Base-by-base conservation (phyloP, 768 basidiomycete species). In the Psilocybe azurescens region DNA sequence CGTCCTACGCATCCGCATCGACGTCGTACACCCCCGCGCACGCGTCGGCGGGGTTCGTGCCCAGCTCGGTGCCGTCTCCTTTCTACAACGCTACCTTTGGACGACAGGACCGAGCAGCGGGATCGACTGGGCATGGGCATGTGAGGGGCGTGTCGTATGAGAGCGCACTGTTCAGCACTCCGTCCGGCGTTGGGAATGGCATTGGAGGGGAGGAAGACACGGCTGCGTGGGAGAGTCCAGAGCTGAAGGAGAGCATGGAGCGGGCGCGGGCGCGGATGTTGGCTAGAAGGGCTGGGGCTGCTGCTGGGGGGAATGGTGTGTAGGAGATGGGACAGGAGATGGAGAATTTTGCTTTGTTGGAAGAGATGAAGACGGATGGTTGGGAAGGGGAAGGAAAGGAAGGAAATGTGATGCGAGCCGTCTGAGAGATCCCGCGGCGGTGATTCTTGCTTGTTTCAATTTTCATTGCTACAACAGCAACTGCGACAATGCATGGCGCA, bases 201-300 rank as follows among this genome's bases (percentile, higher is more conserved):
- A 32, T 54, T 56, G 55, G 54, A 10, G 70, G 72, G 29, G 71
- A 62, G 59, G 89, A 88, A 65, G 85, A 86, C 53, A 76, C 80
- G 48, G 68, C 66, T 32, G 64, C 77, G 8, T 89, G 85, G 82
- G 78, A 85, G 72, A 91, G 88, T 69, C 81, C 86, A 1, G 87
- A 89, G 76, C 69, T 93, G 41, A 80, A 83, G 59, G 88, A 89
- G 74, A 83, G 81, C 29, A 93, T 93, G 91, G 86, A 86, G 73
- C 77, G 79, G 7, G 91, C 91, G 8, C 77, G 91, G 32, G 83
- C 82, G 44, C 72, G 76, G 62, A 59, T 78, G 52, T 61, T 76
- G 62, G 69, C 68, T 44, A 59, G 53, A 32, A 58, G 58, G 54
- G 33, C 38, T 28, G 55, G 24, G 24, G 29, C 38, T 28, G 55